Evolutionary conservation across 306 rosid species (phyloP).

Genomic region (Sicyos baderoa): DNA sequence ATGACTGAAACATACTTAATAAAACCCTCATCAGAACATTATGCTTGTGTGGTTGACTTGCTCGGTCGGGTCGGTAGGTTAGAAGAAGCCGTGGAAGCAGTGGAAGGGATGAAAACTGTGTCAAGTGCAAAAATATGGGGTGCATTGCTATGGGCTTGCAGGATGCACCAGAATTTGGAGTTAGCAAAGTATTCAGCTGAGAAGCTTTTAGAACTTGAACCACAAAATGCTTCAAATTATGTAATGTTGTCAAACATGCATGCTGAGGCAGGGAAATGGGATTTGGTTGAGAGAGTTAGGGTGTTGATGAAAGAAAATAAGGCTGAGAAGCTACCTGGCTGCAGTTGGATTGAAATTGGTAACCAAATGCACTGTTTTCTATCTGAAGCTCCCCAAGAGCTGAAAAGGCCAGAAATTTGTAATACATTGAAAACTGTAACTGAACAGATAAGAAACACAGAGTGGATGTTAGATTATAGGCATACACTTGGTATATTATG

Average conservation of each 20-base stretch:
- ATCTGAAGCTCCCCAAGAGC: slow-evolving; percentile 38
- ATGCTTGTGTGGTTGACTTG: slow-evolving; percentile 68
- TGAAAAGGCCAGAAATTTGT: slow-evolving; percentile 36
- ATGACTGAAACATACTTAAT: slow-evolving; percentile 48
- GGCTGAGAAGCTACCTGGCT: slow-evolving; percentile 62
- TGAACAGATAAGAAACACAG: slow-evolving; percentile 42
- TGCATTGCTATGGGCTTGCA: slow-evolving; percentile 62
- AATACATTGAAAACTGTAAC: slow-evolving; percentile 32
- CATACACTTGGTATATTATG: slow-evolving; percentile 24
- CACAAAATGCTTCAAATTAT: slow-evolving; percentile 56
- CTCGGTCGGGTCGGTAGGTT: slow-evolving; percentile 68
- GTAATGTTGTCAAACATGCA: slow-evolving; percentile 66
- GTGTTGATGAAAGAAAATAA: slow-evolving; percentile 43
- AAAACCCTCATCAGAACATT: slow-evolving; percentile 60
- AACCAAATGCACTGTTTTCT: slow-evolving; percentile 46
- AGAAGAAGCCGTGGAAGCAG: slow-evolving; percentile 56
- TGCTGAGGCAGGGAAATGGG: slow-evolving; percentile 70
- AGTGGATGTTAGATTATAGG: slow-evolving; percentile 23
- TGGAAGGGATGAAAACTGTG: slow-evolving; percentile 42
- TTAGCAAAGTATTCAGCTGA: slow-evolving; percentile 45
- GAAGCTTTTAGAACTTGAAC: slow-evolving; percentile 65
- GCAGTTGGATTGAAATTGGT: slow-evolving; percentile 69
- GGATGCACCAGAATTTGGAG: slow-evolving; percentile 42
- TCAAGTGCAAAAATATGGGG: slow-evolving; percentile 73
- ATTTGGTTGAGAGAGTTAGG: slow-evolving; percentile 61